Percentiles rank a stretch among this genome's conserved stretches.
These are phyloP conservation scores for Cercospora sesami DNA, from an alignment of 2,329 filamentous ascomycete species.

Conservation along the genomic window DNA sequence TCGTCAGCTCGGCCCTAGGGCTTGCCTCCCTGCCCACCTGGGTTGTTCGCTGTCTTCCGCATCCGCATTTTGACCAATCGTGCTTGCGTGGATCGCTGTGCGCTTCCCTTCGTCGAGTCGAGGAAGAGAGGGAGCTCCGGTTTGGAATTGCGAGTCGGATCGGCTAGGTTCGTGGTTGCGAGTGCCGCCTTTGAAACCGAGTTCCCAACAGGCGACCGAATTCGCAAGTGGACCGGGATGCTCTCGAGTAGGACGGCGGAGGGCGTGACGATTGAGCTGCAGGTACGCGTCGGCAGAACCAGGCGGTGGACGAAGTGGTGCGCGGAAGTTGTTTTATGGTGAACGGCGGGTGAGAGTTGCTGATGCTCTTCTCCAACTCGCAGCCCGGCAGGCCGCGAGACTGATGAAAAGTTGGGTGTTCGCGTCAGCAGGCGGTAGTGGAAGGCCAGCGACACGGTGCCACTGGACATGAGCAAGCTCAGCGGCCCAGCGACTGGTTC, in stretches of 20 bases:
- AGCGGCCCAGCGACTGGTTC: slow-evolving; percentile 8
- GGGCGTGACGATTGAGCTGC: not conserved
- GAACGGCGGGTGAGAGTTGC: too few relatives aligned
- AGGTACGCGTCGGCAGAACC: not conserved
- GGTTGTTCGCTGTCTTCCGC: not conserved
- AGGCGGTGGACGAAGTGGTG: not conserved
- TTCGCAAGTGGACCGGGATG: not conserved
- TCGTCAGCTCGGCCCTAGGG: not conserved
- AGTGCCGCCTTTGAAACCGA: not conserved
- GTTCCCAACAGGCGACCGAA: not conserved
- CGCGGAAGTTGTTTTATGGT: too few relatives aligned
- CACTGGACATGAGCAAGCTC: slow-evolving; percentile 16
- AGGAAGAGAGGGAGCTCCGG: not conserved
- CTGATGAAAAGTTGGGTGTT: slow-evolving; percentile 17
- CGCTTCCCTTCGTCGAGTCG: not conserved
- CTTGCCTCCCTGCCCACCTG: not conserved
- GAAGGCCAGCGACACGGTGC: slow-evolving; percentile 18
- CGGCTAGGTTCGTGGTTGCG: not conserved
- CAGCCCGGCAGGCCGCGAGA: not conserved
- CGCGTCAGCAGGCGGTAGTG: slow-evolving; percentile 18
- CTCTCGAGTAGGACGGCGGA: not conserved
- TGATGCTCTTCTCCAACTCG: slow-evolving; percentile 8
- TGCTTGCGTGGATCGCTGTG: not conserved
- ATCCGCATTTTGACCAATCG: not conserved
- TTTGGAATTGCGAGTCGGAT: not conserved